A percentile compares a stretch with the other conserved stretches of the same genome.
These are phyloP conservation scores for Nitzschia palea DNA, from an alignment of 108 stramenopile genomes.

Conservation along the genomic window DNA sequence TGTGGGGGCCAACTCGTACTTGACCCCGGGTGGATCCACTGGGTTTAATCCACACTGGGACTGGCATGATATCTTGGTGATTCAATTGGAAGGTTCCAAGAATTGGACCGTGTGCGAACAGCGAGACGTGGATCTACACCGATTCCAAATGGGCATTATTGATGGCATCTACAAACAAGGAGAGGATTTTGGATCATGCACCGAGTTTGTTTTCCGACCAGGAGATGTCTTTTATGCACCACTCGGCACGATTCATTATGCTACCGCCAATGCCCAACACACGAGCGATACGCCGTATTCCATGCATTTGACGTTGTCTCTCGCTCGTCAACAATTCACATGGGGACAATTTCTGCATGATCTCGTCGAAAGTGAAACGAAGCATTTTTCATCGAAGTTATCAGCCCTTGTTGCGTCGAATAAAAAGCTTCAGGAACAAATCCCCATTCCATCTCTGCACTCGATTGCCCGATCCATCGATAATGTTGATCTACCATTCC, in stretches of 20 bases:
- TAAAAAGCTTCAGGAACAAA: not conserved
- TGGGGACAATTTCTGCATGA: not conserved
- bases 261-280: not conserved
- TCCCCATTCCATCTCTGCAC: not conserved
- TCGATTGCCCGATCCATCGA: not conserved
- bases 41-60: not conserved
- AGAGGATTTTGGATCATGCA: conserved; percentile 1
- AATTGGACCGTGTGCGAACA: conserved; percentile 1
- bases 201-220: not conserved
- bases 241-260: not conserved
- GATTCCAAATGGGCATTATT: not conserved
- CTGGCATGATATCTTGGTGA: conserved; percentile 1
- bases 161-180: not conserved
- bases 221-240: not conserved
- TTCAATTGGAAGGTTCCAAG: not conserved
- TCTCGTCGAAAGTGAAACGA: not conserved
- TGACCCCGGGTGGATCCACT: not conserved
- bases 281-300: not conserved
- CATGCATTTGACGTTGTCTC: not conserved
- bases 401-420: not conserved
- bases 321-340: not conserved
- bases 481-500: not conserved
- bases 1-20: not conserved
- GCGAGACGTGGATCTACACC: not conserved
- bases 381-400: not conserved